Percentiles rank a stretch among this genome's conserved stretches.
These are phyloP conservation scores for Asterella californica DNA, from an alignment of 225 moss, liverwort and hornwort species.

Conservation along the genomic window DNA sequence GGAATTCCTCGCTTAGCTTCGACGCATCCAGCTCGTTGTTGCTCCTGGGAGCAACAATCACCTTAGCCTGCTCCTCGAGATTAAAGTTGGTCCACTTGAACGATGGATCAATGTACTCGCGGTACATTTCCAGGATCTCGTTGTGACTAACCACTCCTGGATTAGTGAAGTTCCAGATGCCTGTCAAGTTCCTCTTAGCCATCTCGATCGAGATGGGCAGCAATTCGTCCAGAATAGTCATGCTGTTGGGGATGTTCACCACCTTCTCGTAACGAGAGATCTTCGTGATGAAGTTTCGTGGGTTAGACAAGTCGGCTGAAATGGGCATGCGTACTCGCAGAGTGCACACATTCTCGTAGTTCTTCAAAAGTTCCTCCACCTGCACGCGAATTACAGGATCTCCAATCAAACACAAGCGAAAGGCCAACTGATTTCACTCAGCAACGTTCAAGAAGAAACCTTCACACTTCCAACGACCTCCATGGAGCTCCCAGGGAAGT, in stretches of 20 bases:
- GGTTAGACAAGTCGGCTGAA: slow-evolving; percentile 30
- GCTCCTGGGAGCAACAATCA: slow-evolving; percentile 39
- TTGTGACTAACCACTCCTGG: slow-evolving; percentile 45
- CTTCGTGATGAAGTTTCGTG: slow-evolving; percentile 49
- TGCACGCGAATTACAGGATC: background rate
- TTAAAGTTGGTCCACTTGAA: slow-evolving; percentile 42
- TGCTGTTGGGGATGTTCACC: slow-evolving; percentile 42
- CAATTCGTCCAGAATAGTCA: slow-evolving; percentile 39
- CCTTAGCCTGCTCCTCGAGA: slow-evolving; percentile 41
- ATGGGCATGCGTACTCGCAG: slow-evolving; percentile 46
- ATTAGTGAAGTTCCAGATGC: slow-evolving; percentile 41
- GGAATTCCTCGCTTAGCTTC: slow-evolving; percentile 36
- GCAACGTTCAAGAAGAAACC: background rate
- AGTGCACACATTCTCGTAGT: slow-evolving; percentile 40
- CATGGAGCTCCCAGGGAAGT: background rate
- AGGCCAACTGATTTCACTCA: background rate
- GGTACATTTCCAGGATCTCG: slow-evolving; percentile 40
- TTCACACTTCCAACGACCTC: background rate
- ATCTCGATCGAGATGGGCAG: slow-evolving; percentile 39
- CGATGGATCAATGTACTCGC: slow-evolving; percentile 31
- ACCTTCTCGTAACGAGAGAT: slow-evolving; percentile 39
- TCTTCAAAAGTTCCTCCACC: slow-evolving; percentile 46
- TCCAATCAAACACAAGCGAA: no score
- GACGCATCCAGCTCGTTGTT: slow-evolving; percentile 42
- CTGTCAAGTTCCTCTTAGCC: slow-evolving; percentile 42